phyloP scores from a whole-genome alignment of 148 eudicot species.

The Oxyria digyna region DNA sequence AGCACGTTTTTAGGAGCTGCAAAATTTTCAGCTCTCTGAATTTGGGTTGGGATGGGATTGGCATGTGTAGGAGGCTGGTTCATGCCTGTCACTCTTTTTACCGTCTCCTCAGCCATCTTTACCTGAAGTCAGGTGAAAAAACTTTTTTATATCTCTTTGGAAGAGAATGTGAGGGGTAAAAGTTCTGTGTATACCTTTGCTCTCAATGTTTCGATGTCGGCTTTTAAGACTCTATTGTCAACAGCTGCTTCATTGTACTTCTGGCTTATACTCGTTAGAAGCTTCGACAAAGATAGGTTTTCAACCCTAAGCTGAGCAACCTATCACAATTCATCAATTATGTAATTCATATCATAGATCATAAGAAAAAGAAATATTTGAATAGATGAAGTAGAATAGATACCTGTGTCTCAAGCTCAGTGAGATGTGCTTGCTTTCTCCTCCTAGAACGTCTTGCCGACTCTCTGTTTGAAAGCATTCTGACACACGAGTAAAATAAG shows the following conservation, averaged over 20 bases:
- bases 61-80: constrained; percentile 19
- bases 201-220: constrained; percentile 93
- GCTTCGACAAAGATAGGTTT: constrained; percentile 74
- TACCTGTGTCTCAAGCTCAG: constrained; percentile 97
- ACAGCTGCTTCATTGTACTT: constrained; percentile 90
- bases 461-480: constrained; percentile 99
- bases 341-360: too few relatives aligned
- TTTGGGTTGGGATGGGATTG: not conserved
- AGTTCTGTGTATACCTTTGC: constrained; percentile 52
- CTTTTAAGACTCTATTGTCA: constrained; percentile 93
- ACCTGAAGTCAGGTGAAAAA: constrained; percentile 31
- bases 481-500: constrained; percentile 18
- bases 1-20: constrained; percentile 22
- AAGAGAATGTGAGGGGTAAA: not conserved
- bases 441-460: constrained; percentile 97
- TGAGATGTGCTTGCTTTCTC: constrained; percentile 93
- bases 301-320: constrained; percentile 84
- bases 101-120: constrained; percentile 97
- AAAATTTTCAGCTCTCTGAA: not conserved
- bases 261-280: constrained; percentile 68
- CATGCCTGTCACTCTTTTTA: constrained; percentile 81
- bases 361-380: not conserved
- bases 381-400: constrained; percentile 22
- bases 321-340: constrained; percentile 18
- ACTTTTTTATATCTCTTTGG: not conserved